Evolutionary conservation across 768 basidiomycete genomes (phyloP).

Genomic region (Lactarius tabidus): DNA sequence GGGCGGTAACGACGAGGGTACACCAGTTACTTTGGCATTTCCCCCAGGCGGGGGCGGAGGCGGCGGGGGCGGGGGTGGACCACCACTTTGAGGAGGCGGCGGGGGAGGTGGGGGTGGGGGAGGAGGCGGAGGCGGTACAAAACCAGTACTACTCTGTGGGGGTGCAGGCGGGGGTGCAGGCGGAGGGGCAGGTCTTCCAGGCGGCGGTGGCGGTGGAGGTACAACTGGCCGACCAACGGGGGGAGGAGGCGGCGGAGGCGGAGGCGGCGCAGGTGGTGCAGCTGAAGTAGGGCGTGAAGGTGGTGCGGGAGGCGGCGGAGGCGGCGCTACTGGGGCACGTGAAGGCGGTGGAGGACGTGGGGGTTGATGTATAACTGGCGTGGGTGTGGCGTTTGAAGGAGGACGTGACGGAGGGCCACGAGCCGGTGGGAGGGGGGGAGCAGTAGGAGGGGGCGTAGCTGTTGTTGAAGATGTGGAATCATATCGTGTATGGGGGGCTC

Average conservation of each 20-base stretch:
- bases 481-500: slow-evolving; percentile 28
- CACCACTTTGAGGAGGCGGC: slow-evolving; percentile 27
- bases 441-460: slow-evolving; percentile 46
- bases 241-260: slow-evolving; percentile 38
- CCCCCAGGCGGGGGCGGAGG: slow-evolving; percentile 45
- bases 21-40: slow-evolving; percentile 32
- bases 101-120: slow-evolving; percentile 32
- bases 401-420: slow-evolving; percentile 29
- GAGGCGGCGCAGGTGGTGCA: slow-evolving; percentile 33
- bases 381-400: slow-evolving; percentile 29
- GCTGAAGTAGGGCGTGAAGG: slow-evolving; percentile 32
- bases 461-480: slow-evolving; percentile 26
- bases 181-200: slow-evolving; percentile 21
- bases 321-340: slow-evolving; percentile 33
- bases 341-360: slow-evolving; percentile 32
- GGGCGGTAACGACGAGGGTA: slow-evolving; percentile 47
- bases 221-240: slow-evolving; percentile 31
- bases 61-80: slow-evolving; percentile 40
- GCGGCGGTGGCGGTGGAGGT: slow-evolving; percentile 27
- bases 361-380: slow-evolving; percentile 32
- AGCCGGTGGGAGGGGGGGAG: slow-evolving; percentile 37
- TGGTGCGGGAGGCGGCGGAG: slow-evolving; percentile 35
- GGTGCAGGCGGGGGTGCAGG: slow-evolving; percentile 30
- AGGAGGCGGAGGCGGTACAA: slow-evolving; percentile 35
- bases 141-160: slow-evolving; percentile 31